A percentile compares a stretch with the other conserved stretches of the same genome.
These are phyloP conservation scores for Cercophora scortea DNA, from an alignment of 495 filamentous ascomycete genomes.

Conservation along the genomic window DNA sequence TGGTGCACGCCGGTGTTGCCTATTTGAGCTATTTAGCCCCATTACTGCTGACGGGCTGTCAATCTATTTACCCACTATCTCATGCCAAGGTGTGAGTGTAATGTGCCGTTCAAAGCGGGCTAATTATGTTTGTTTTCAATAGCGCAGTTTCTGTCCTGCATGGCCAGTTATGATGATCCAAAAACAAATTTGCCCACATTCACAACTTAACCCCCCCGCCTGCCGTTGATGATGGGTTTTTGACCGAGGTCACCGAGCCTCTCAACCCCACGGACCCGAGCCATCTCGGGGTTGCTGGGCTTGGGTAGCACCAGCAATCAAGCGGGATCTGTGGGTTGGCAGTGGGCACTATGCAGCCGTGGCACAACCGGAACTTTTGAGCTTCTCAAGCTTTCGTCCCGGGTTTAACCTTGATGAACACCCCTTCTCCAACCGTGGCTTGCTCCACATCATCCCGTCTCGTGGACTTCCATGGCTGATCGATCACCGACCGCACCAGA, in stretches of 20 bases:
- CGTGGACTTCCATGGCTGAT: not conserved
- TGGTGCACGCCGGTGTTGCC: not conserved
- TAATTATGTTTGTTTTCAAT: constrained; percentile 2
- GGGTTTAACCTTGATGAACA: too few species aligned
- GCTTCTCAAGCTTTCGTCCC: too few species aligned
- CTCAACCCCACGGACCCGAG: constrained; percentile 2
- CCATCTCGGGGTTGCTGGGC: not conserved
- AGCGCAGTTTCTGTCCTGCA: too few species aligned
- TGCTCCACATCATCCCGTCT: not conserved
- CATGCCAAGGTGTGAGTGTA: not conserved
- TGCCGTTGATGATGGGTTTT: not conserved
- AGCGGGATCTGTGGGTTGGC: not conserved
- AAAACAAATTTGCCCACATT: not conserved
- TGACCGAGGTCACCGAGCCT: constrained; percentile 11
- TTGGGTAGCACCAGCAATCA: not conserved
- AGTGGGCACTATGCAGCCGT: too few species aligned
- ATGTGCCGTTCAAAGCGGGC: too few species aligned
- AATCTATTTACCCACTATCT: too few species aligned
- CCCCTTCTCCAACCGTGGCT: too few species aligned
- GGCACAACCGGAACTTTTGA: too few species aligned
- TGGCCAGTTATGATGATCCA: not conserved
- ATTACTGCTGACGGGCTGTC: constrained; percentile 9
- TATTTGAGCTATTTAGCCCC: constrained; percentile 5
- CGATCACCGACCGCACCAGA: too few species aligned
- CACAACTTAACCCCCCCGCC: too few species aligned